Evolutionary conservation across 2,329 filamentous ascomycete species (phyloP), one percentile per base, ranked within the genome.

Genomic region (Macroventuria anomochaeta): DNA sequence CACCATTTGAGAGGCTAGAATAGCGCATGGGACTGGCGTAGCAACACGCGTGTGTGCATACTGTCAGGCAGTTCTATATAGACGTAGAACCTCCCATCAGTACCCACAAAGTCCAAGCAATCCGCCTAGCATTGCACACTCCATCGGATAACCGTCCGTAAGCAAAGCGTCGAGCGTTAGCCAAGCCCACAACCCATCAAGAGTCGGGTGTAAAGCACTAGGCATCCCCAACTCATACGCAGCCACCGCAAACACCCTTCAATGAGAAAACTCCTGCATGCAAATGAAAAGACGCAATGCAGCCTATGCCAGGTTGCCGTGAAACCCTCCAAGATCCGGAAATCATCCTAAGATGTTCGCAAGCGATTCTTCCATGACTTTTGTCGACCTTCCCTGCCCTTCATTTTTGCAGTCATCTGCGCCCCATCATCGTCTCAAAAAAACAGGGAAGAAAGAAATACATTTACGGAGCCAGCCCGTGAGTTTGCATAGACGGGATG

Each of bases 241-340:
- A 64, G 55, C 59, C 60, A 58, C 55, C 55, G 53, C 58, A 65
- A 69, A 57, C 53, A 64, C 58, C 60, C 59, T 63, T 52, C 53
- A 63, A 68, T 63, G 52, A 67, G 62, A 49, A 53, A 70, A 72
- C 70, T 70, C 69, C 71, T 62, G 65, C 70, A 74, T 73, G 71
- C 71, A 73, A 64, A 64, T 55, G 23, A 59, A 59, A 53, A 59
- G 57, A 64, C 62, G 57, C 64, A 70, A 65, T 55, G 55, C 59
- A 67, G 53, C 60, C 59, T 54, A 65, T 63, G 63, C 63, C 61
- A 63, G 54, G 57, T 53, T 55, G 57, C 57, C 59, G 46, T 58
- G 57, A 47, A 60, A 62, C 61, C 49, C 55, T 61, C 44, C 52
- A 57, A 59, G 48, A 62, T 55, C 57, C 61, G 52, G 39, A 62